Base-by-base conservation (phyloP, 768 basidiomycete genomes). In the Crassisporium funariophilum region DNA sequence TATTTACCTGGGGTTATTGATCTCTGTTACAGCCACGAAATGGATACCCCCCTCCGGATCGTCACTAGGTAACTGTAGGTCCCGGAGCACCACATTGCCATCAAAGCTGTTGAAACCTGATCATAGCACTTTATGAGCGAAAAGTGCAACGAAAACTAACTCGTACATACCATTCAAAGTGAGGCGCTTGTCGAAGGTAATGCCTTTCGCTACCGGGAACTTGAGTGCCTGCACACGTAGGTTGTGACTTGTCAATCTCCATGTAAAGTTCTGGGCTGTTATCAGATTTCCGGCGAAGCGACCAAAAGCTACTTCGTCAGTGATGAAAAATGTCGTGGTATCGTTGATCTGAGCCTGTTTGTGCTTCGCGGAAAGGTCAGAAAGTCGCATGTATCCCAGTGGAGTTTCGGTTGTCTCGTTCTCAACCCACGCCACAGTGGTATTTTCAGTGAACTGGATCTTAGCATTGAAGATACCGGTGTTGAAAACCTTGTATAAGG, bases 61-160 rank as follows among this genome's bases (percentile, higher is more conserved):
- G 56, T 88, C 85, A 35, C 79, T 78, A 0, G 87, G 86, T 10
- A 90, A 68, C 55, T 78, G 75, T 41, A 88, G 73, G 46, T 86
- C 79, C 44, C 72, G 62, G 16, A 89, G 67, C 16, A 61, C 46
- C 33, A 86, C 79, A 59, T 76, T 73, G 13, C 75, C 73, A n/a
- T 72, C 57, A 59, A 88, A 88, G 58, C 73, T 81, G 51, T 84
- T 71, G 64, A 82, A 80, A 4, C 81, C 83, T 83, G 47, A 4
- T 29, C 15, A 15, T 8, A 8, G 27, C 29, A 22, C 37, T n/a
- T 7, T 24, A 20, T 41, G 15, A 35, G 16, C 12, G 25, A n/a
- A 19, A n/a, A 8, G 17, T 15, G 5, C 8, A 15, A 15, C 2
- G 25, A 12, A 27, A 17, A 15, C 9, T 36, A 7, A 27, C 12